A percentile compares a stretch with the other conserved stretches of the same genome.
phyloP scores from a whole-genome alignment of 225 moss, liverwort and hornwort species.

The Pseudisothecium myosuroides region DNA sequence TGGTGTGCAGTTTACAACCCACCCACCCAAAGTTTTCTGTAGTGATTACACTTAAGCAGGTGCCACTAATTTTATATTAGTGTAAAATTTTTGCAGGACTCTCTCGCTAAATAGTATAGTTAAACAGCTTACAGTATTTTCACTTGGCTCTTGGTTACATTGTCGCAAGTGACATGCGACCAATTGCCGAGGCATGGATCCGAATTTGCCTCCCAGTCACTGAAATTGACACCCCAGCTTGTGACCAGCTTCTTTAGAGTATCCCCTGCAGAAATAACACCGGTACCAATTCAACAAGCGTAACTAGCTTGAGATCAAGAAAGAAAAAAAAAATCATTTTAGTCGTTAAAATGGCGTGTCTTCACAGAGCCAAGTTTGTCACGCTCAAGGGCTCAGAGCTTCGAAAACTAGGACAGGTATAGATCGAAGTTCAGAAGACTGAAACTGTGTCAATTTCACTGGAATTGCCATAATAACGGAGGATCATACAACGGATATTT shows the following conservation, averaged over 20 bases:
- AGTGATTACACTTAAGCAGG: background rate
- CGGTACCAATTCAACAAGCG: background rate
- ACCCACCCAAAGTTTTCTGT: background rate
- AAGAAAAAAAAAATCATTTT: background rate
- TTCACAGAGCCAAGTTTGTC: background rate
- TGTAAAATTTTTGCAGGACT: background rate
- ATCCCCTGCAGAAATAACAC: background rate
- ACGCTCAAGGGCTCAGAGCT: background rate
- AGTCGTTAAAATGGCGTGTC: background rate
- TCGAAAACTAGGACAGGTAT: background rate
- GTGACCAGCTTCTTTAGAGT: background rate
- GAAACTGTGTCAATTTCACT: background rate
- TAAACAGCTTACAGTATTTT: background rate
- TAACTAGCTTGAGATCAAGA: background rate
- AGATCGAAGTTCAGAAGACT: background rate
- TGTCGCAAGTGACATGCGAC: constrained; percentile 5
- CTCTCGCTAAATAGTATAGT: too few species aligned
- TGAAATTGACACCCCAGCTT: background rate
- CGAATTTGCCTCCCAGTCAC: background rate
- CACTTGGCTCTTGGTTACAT: background rate
- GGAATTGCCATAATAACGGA: background rate
- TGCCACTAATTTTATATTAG: background rate
- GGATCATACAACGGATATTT: too few species aligned
- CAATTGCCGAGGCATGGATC: constrained; percentile 4
- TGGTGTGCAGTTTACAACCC: background rate